Evolutionary conservation across 129 eudicot species (phyloP), one percentile per base, ranked within the genome.

Genomic region (Helichrysum umbraculigerum): DNA sequence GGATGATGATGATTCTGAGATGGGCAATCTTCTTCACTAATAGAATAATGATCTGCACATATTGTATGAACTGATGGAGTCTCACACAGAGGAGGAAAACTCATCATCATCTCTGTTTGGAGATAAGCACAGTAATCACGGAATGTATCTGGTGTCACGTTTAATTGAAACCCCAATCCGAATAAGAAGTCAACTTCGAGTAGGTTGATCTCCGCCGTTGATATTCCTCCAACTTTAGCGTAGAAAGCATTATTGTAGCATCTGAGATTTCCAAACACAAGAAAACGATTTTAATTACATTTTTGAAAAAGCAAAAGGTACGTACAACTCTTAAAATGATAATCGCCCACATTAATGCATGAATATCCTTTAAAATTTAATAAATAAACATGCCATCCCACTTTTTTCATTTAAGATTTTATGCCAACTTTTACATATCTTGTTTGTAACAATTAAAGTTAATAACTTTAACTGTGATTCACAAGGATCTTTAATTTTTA

Each of bases 131-230:
- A 89, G 32, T 86, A 89, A 50, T 81, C 75, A 66, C 74, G 81
- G 62, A 84, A 89, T 32, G 91, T 84, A 59, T 78, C 59, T 73
- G 90, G 85, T 34, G 92, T 74, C 67, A 90, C 88, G 56, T 90
- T 90, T 74, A 90, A 56, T 22, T 87, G 82, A 62, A 87, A 90
- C 47, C 92, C 78, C 68, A 90, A 41, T 0, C 90, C 92, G 79
- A 90, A 87, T 73, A 90, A 68, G 88, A 90, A 90, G 51, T 90
- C 90, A 57, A 90, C 85, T 70, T 90, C 96, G 8, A 90, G 86
- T 4, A 87, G 56, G 76, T 90, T 90, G 68, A 87, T 85, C 80
- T 87, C 92, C 60, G 37, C 77, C 70, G 81, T 85, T 78, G 87
- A 79, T 66, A 89, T 86, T 20, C 91, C 94, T 60, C 91, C 91